These are phyloP conservation scores for Nectriaceae sp. DNA, from an alignment of 2,329 filamentous ascomycete species.

Conservation along the genomic window DNA sequence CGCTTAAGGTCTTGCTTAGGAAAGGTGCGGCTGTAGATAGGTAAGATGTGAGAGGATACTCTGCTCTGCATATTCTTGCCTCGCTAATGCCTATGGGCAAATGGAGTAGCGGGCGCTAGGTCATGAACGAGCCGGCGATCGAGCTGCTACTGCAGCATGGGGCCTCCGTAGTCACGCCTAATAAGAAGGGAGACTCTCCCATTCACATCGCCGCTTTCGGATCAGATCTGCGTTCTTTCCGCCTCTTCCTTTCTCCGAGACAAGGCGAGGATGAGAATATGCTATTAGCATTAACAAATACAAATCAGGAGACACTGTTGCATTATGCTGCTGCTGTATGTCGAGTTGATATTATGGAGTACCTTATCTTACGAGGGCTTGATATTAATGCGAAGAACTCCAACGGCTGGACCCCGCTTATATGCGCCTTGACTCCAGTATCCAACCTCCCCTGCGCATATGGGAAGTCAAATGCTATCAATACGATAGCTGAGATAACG, in stretches of 20 bases:
- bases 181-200: slow-evolving; percentile 18
- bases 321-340: slow-evolving; percentile 28
- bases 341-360: slow-evolving; percentile 14
- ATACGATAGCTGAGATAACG: too few species aligned
- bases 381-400: slow-evolving; percentile 19
- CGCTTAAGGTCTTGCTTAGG: slow-evolving; percentile 17
- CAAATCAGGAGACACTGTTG: slow-evolving; percentile 23
- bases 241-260: slow-evolving; percentile 13
- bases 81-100: neutral
- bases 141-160: neutral
- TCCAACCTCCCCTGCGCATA: neutral
- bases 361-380: slow-evolving; percentile 13
- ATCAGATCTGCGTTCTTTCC: slow-evolving; percentile 6
- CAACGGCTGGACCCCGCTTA: slow-evolving; percentile 30
- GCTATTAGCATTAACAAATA: slow-evolving; percentile 9
- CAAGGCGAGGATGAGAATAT: neutral
- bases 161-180: neutral
- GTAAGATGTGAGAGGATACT: neutral
- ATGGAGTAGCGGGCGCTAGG: neutral
- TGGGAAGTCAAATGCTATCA: neutral
- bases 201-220: slow-evolving; percentile 14
- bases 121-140: neutral
- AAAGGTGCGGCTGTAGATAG: slow-evolving; percentile 16
- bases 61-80: neutral
- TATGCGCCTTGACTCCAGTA: slow-evolving; percentile 23